Conservation (phyloP, 345 rosid species). For the Litchi chinensis region DNA sequence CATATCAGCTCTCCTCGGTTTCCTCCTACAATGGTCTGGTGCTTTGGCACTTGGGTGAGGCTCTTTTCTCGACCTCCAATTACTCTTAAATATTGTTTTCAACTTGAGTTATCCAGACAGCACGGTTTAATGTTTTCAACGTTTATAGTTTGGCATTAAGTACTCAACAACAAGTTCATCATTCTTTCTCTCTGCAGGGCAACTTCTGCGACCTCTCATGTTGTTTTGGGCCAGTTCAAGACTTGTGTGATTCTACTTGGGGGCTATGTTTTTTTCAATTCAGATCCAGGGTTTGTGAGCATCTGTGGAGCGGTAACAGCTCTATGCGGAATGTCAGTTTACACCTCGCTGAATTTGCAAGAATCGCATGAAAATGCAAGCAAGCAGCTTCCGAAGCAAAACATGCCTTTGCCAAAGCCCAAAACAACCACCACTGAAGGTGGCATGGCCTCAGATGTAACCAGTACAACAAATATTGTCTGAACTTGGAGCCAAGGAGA, state of each 20-base stretch:
- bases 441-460: conserved; percentile 15
- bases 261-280: conserved; percentile 67
- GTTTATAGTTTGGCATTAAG: not conserved
- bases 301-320: conserved; percentile 77
- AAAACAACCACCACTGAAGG: conserved; percentile 40
- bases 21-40: conserved; percentile 96
- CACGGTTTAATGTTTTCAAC: not conserved
- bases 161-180: not conserved
- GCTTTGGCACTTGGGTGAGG: conserved; percentile 93
- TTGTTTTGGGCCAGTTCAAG: conserved; percentile 92
- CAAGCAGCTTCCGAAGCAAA: conserved; percentile 50
- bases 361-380: conserved; percentile 36
- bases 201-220: conserved; percentile 93
- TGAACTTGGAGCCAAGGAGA: conserved; percentile 3
- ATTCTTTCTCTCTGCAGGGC: conserved; percentile 51
- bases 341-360: conserved; percentile 64
- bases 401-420: conserved; percentile 37
- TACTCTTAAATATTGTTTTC: not conserved
- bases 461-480: conserved; percentile 3
- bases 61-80: conserved; percentile 5
- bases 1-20: conserved; percentile 82
- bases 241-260: conserved; percentile 86
- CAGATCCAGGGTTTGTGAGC: conserved; percentile 82
- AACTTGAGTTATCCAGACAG: not conserved
- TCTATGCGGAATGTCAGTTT: conserved; percentile 76